Conservation (phyloP, 495 filamentous ascomycete genomes). For the Podospora tetraspora region DNA sequence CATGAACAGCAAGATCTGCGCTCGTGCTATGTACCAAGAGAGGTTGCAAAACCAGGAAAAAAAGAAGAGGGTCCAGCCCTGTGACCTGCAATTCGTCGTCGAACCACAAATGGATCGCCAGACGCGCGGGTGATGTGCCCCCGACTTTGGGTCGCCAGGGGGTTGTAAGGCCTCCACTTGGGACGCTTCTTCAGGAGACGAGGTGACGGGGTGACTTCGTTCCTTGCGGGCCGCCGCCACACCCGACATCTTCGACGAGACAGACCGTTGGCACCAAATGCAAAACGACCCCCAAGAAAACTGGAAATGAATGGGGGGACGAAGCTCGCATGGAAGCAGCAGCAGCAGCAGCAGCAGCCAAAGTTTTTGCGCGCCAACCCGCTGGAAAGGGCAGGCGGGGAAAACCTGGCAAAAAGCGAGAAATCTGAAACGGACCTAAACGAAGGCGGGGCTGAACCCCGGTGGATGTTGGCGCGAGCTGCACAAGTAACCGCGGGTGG, state of each 20-base stretch:
- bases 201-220: not conserved
- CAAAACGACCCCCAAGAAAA: not conserved
- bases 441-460: constrained; percentile 1
- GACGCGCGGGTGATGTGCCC: not conserved
- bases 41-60: not conserved
- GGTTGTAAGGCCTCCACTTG: not conserved
- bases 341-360: not conserved
- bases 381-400: not conserved
- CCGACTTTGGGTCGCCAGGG: not conserved
- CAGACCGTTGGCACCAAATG: not conserved
- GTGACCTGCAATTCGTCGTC: not conserved
- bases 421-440: constrained; percentile 13
- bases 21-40: not conserved
- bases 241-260: not conserved
- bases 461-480: not conserved
- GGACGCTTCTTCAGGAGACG: not conserved
- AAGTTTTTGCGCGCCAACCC: not conserved
- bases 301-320: not conserved
- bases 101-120: not conserved
- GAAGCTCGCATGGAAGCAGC: not conserved
- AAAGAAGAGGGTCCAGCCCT: not conserved
- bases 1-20: not conserved
- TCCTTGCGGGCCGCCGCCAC: not conserved
- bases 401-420: constrained; percentile 6
- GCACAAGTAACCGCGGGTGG: not conserved